Evolutionary conservation across 768 basidiomycete genomes (phyloP).

Genomic region (Lentinula aciculospora): DNA sequence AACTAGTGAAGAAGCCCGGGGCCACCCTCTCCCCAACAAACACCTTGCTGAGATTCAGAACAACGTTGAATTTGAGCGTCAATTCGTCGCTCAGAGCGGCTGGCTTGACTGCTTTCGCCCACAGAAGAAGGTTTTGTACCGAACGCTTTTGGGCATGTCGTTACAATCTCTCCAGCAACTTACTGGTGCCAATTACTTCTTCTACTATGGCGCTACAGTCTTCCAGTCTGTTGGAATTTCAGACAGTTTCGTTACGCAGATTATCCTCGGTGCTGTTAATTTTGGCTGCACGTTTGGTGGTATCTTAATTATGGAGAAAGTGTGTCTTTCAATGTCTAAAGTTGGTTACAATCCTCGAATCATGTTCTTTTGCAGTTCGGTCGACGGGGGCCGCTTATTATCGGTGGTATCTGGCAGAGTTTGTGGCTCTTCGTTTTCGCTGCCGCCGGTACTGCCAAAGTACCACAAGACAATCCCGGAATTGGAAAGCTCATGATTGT

Average conservation of each 20-base stretch:
- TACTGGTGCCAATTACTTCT: slow-evolving; percentile 64
- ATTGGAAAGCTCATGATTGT: slow-evolving; percentile 65
- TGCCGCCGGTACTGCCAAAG: slow-evolving; percentile 59
- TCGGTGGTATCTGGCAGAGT: slow-evolving; percentile 67
- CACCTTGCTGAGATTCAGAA: slow-evolving; percentile 52
- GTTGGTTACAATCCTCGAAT: background rate
- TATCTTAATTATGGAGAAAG: slow-evolving; percentile 66
- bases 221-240: slow-evolving; percentile 62
- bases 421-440: slow-evolving; percentile 71
- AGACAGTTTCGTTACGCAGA: slow-evolving; percentile 67
- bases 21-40: slow-evolving; percentile 35
- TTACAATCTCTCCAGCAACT: slow-evolving; percentile 71
- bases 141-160: slow-evolving; percentile 57
- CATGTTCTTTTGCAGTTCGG: slow-evolving; percentile 41
- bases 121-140: slow-evolving; percentile 52
- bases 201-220: slow-evolving; percentile 53
- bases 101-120: slow-evolving; percentile 69
- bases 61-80: slow-evolving; percentile 44
- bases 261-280: slow-evolving; percentile 72
- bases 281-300: slow-evolving; percentile 70
- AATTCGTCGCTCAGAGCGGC: slow-evolving; percentile 17
- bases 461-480: slow-evolving; percentile 37
- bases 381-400: slow-evolving; percentile 56
- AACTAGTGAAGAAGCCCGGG: slow-evolving; percentile 27
- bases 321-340: slow-evolving; percentile 17